These are phyloP conservation scores for Bullera alba DNA, from an alignment of 768 basidiomycete species.

Conservation along the genomic window DNA sequence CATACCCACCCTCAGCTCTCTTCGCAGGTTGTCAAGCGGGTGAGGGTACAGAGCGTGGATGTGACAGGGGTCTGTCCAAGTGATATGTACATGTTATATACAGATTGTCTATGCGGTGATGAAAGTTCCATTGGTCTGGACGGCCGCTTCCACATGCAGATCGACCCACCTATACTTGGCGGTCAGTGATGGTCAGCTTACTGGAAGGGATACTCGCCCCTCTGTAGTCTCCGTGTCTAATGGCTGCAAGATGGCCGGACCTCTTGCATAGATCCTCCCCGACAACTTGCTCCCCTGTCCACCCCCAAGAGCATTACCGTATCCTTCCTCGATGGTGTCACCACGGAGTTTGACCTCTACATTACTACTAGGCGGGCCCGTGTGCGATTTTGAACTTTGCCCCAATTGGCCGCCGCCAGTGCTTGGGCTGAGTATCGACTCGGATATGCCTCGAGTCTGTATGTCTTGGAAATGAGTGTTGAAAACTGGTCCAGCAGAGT, in stretches of 20 bases:
- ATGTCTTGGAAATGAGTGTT: slow-evolving; percentile 79
- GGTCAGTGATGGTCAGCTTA: background rate
- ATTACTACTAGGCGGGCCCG: slow-evolving; percentile 77
- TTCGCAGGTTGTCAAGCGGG: background rate
- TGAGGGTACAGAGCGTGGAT: background rate
- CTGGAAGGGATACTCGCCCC: slow-evolving; percentile 8
- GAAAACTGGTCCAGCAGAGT: slow-evolving; percentile 68
- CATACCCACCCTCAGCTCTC: background rate
- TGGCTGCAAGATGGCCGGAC: slow-evolving; percentile 63
- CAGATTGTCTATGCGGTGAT: slow-evolving; percentile 5
- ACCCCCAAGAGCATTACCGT: background rate
- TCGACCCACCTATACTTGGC: slow-evolving; percentile 48
- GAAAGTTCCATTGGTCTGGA: slow-evolving; percentile 65
- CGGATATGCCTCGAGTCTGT: slow-evolving; percentile 52
- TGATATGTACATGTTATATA: background rate
- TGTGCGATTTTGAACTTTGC: slow-evolving; percentile 46
- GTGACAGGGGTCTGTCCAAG: background rate
- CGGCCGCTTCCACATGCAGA: slow-evolving; percentile 50
- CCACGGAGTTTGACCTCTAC: slow-evolving; percentile 72
- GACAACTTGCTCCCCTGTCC: slow-evolving; percentile 1
- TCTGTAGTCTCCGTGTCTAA: slow-evolving; percentile 45
- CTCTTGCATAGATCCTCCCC: slow-evolving; percentile 53
- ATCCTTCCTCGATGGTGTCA: slow-evolving; percentile 65
- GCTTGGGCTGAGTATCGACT: background rate
- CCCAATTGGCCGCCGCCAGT: background rate